Conservation (phyloP, 208 protist genomes). For the Acanthamoeba castellanii region DNA sequence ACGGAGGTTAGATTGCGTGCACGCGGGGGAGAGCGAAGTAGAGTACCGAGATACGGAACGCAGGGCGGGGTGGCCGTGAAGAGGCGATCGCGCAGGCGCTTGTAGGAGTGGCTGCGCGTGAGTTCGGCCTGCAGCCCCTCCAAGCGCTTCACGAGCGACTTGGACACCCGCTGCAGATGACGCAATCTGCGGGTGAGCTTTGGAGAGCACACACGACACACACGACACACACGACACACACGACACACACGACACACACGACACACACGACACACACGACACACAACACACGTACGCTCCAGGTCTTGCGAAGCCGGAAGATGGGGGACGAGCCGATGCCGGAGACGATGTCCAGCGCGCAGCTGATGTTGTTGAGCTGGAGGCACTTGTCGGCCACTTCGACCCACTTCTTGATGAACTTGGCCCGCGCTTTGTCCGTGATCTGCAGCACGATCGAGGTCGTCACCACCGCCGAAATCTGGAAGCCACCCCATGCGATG, state of each 20-base stretch:
- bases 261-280: too few relatives aligned
- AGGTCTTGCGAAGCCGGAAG: not conserved
- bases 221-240: not conserved
- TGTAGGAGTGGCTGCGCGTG: not conserved
- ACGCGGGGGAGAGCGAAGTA: not conserved
- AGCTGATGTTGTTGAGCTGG: not conserved
- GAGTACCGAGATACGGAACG: not conserved
- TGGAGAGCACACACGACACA: not conserved
- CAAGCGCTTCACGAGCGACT: not conserved
- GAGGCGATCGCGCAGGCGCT: not conserved
- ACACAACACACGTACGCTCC: not conserved
- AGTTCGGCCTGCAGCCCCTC: not conserved
- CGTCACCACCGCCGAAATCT: conserved; percentile 4
- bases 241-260: too few relatives aligned
- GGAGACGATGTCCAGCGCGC: not conserved
- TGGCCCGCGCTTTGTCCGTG: not conserved
- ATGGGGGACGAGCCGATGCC: not conserved
- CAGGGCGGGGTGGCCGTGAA: not conserved
- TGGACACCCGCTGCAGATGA: not conserved
- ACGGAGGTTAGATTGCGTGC: not conserved
- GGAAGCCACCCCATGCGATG: not conserved
- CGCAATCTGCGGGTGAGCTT: not conserved
- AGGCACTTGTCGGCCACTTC: not conserved
- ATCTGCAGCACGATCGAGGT: not conserved
- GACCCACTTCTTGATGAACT: conserved; percentile 9